Conservation (phyloP, 2,329 filamentous ascomycete genomes). For the Ustulina deusta region DNA sequence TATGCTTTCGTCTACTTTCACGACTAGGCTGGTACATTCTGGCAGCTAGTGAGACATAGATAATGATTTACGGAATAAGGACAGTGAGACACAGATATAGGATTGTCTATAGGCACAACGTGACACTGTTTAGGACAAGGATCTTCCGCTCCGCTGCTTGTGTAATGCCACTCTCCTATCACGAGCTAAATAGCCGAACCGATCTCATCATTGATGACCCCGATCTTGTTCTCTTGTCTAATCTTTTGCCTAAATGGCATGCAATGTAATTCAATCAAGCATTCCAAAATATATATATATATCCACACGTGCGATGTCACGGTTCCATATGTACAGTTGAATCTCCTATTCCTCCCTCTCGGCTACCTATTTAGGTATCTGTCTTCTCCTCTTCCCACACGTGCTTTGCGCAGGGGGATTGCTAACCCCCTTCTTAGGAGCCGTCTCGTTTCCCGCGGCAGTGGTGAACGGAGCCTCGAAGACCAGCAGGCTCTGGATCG, state of each 20-base stretch:
- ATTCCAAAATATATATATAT: constrained; percentile 25
- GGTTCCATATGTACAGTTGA: constrained; percentile 34
- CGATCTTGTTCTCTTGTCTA: not conserved
- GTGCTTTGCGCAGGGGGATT: constrained; percentile 3
- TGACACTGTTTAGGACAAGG: not conserved
- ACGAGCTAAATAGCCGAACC: constrained; percentile 4
- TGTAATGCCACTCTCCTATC: not conserved
- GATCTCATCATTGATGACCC: not conserved
- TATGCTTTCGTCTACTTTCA: not conserved
- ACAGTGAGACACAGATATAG: not conserved
- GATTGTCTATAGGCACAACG: not conserved
- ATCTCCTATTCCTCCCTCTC: not conserved
- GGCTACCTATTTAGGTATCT: not conserved
- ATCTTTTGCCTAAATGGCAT: constrained; percentile 9
- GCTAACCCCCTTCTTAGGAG: not conserved
- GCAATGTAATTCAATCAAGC: not conserved
- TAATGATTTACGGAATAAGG: not conserved
- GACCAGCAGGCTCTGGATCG: constrained; percentile 55
- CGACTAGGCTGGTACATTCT: not conserved
- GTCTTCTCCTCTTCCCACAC: constrained; percentile 11
- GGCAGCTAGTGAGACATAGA: not conserved
- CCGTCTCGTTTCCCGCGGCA: not conserved
- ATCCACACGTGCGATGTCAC: constrained; percentile 32
- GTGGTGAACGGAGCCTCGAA: constrained; percentile 31
- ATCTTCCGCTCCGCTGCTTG: not conserved